Conservation (phyloP, 1,139 yeast species). For the Torulaspora pretoriensis region DNA sequence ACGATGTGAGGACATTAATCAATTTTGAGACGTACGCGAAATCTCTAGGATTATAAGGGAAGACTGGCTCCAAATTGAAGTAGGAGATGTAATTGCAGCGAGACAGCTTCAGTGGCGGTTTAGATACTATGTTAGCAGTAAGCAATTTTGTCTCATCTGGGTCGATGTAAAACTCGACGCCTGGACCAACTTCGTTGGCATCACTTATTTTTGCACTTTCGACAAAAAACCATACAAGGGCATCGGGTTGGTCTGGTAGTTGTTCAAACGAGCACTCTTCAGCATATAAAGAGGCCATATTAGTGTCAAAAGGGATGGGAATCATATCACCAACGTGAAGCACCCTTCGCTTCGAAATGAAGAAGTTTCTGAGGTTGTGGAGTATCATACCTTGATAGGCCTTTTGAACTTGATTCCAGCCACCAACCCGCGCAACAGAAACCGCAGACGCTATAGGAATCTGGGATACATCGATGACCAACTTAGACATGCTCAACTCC, state of each 20-base stretch:
- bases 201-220: constrained; percentile 38
- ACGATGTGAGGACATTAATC: constrained; percentile 47
- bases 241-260: constrained; percentile 58
- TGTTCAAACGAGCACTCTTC: constrained; percentile 13
- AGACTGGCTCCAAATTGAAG: constrained; percentile 38
- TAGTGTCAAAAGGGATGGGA: constrained; percentile 74
- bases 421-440: constrained; percentile 29
- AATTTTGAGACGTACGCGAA: constrained; percentile 55
- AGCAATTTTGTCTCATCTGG: constrained; percentile 26
- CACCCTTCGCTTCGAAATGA: constrained; percentile 56
- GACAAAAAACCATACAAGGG: constrained; percentile 79
- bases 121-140: constrained; percentile 22
- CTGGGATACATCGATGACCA: constrained; percentile 42
- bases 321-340: constrained; percentile 61
- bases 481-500: constrained; percentile 24
- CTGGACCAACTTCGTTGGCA: constrained; percentile 34
- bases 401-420: constrained; percentile 53
- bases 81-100: constrained; percentile 50
- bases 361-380: constrained; percentile 56
- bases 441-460: constrained; percentile 31
- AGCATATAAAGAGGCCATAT: constrained; percentile 33
- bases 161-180: constrained; percentile 27
- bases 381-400: constrained; percentile 68
- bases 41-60: constrained; percentile 33
- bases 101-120: constrained; percentile 16